Evolutionary conservation across 2,329 filamentous ascomycete species (phyloP).

Genomic region (Aspergillaceae sp.): DNA sequence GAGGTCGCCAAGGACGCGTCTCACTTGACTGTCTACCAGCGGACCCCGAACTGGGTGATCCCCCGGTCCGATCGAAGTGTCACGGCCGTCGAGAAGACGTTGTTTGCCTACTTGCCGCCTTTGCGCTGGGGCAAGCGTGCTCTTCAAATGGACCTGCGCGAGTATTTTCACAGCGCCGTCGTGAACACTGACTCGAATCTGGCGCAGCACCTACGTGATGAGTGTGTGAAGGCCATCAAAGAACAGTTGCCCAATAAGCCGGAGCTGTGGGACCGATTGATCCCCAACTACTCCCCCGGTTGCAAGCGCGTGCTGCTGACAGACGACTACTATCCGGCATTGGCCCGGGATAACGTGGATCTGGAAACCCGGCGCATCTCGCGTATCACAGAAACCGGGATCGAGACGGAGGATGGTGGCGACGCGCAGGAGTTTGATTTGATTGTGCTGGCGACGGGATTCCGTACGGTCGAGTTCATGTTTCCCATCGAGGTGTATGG

Average conservation of each 20-base stretch:
- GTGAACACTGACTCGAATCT: slow-evolving; percentile 31
- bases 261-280: slow-evolving; percentile 46
- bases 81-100: slow-evolving; percentile 30
- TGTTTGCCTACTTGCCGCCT: slow-evolving; percentile 45
- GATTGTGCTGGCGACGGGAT: slow-evolving; percentile 52
- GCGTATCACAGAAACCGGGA: slow-evolving; percentile 38
- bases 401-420: slow-evolving; percentile 35
- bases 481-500: slow-evolving; percentile 48
- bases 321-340: slow-evolving; percentile 49
- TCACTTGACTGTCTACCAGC: slow-evolving; percentile 47
- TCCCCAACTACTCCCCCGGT: slow-evolving; percentile 46
- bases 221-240: slow-evolving; percentile 34
- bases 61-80: slow-evolving; percentile 45
- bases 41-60: slow-evolving; percentile 52
- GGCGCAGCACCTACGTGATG: slow-evolving; percentile 33
- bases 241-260: slow-evolving; percentile 40
- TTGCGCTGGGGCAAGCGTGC: slow-evolving; percentile 44
- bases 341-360: slow-evolving; percentile 40
- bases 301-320: slow-evolving; percentile 49
- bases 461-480: slow-evolving; percentile 52
- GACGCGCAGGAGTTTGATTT: slow-evolving; percentile 44
- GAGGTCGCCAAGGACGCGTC: slow-evolving; percentile 23
- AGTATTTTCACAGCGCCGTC: slow-evolving; percentile 41
- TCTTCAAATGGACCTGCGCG: slow-evolving; percentile 48
- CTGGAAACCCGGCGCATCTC: slow-evolving; percentile 46